Evolutionary conservation across 2,329 filamentous ascomycete species (phyloP).

Genomic region (Aureobasidium sp.): DNA sequence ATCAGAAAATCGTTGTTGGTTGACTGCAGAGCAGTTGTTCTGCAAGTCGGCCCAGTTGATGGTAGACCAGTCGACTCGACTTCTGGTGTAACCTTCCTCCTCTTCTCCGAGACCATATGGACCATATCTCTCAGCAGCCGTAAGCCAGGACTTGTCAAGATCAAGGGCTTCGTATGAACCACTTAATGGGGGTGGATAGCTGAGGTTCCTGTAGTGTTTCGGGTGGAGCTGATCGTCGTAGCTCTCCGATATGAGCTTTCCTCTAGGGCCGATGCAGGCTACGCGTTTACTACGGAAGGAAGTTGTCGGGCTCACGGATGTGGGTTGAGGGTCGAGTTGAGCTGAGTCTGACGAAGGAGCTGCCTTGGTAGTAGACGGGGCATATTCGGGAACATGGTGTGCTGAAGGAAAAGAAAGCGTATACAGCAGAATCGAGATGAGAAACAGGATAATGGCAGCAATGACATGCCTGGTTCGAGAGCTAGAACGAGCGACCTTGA

Average conservation of each 20-base stretch:
- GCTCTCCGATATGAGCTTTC: slow-evolving; percentile 7
- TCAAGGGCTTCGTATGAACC: slow-evolving; percentile 20
- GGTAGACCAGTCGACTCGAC: slow-evolving; percentile 49
- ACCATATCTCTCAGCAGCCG: slow-evolving; percentile 40
- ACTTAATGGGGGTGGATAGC: background rate
- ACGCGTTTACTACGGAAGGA: background rate
- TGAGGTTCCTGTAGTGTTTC: background rate
- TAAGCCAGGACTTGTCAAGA: slow-evolving; percentile 55
- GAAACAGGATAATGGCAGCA: slow-evolving; percentile 1
- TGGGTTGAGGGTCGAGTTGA: background rate
- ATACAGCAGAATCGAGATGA: slow-evolving; percentile 6
- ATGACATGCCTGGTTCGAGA: background rate
- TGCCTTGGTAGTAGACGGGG: background rate
- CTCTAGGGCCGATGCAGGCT: slow-evolving; percentile 7
- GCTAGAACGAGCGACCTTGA: background rate
- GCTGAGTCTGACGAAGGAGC: background rate
- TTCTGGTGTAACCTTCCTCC: slow-evolving; percentile 37
- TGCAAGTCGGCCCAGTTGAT: slow-evolving; percentile 66
- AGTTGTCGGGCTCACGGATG: background rate
- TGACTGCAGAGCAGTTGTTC: slow-evolving; percentile 54
- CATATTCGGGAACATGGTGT: background rate
- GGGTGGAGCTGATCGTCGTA: slow-evolving; percentile 11
- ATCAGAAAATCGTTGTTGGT: slow-evolving; percentile 51
- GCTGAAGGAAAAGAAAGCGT: slow-evolving; percentile 5
- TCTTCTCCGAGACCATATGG: slow-evolving; percentile 51